Evolutionary conservation across 257 asterid species (phyloP).

Genomic region (Fraxinus anomala): DNA sequence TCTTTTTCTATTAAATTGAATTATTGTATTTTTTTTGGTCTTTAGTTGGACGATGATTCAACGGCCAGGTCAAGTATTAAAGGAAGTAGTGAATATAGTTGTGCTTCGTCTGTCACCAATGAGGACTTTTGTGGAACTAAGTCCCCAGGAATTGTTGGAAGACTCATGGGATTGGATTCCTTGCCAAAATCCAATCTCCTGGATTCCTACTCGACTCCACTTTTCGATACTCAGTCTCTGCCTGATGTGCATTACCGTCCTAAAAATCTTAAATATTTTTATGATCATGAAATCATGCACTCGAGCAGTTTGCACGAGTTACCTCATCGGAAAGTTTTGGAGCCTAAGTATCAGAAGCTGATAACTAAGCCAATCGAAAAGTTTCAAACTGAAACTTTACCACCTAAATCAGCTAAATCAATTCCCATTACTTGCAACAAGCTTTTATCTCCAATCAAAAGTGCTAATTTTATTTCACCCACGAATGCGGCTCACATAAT

Average conservation of each 20-base stretch:
- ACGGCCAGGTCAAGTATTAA: constrained; percentile 52
- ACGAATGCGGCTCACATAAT: constrained; percentile 77
- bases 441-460: constrained; percentile 83
- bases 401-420: constrained; percentile 88
- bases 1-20: constrained; percentile 9
- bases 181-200: constrained; percentile 58
- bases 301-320: constrained; percentile 32
- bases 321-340: neutral
- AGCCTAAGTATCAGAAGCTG: neutral
- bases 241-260: constrained; percentile 41
- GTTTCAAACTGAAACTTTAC: constrained; percentile 78
- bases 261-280: constrained; percentile 23
- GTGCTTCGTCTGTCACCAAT: constrained; percentile 73
- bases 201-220: constrained; percentile 61
- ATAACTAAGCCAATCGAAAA: constrained; percentile 60
- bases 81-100: constrained; percentile 73
- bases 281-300: constrained; percentile 40
- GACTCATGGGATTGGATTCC: constrained; percentile 94
- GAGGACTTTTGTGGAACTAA: constrained; percentile 61
- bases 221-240: constrained; percentile 50
- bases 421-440: constrained; percentile 76
- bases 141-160: constrained; percentile 86
- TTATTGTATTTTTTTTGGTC: neutral
- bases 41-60: constrained; percentile 69
- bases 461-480: constrained; percentile 46